Percentiles rank a stretch among this genome's conserved stretches.
Conservation (phyloP, 2,329 filamentous ascomycete species). For the Fusarium veterinarium region DNA sequence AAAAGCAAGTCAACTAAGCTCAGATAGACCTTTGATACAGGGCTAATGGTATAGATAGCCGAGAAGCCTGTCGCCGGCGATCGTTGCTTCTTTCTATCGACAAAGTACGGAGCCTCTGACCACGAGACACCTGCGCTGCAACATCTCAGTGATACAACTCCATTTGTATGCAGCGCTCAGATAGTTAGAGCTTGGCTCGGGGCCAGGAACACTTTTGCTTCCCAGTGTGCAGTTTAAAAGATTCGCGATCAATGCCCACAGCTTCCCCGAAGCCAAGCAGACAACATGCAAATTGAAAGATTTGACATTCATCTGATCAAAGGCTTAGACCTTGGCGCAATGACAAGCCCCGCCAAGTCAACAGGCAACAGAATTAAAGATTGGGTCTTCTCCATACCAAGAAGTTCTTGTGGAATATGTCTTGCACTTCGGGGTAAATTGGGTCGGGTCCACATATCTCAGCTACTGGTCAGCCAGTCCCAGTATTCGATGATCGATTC, state of each 20-base stretch:
- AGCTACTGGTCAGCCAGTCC: not conserved
- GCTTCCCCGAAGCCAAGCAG: not conserved
- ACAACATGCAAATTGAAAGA: not conserved
- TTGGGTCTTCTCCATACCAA: conserved; percentile 18
- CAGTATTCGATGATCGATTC: not conserved
- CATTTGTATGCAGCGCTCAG: accelerated
- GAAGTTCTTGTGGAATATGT: not conserved
- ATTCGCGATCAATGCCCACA: accelerated
- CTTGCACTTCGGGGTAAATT: conserved; percentile 13
- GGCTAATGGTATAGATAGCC: not conserved
- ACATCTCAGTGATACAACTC: not conserved
- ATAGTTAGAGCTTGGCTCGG: accelerated
- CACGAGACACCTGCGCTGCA: not conserved
- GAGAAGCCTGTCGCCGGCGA: not conserved
- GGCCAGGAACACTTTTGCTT: accelerated
- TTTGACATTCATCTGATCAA: not conserved
- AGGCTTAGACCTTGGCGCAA: conserved; percentile 1
- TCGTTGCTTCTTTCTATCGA: not conserved
- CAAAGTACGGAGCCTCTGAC: accelerated
- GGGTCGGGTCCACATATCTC: not conserved
- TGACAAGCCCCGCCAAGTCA: not conserved
- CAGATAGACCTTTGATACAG: accelerated
- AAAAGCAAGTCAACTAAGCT: accelerated
- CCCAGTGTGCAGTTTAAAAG: not conserved
- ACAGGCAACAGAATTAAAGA: conserved; percentile 38